Base-by-base conservation (phyloP, 371 early-diverging fungal species). In the Mortierella sp. region DNA sequence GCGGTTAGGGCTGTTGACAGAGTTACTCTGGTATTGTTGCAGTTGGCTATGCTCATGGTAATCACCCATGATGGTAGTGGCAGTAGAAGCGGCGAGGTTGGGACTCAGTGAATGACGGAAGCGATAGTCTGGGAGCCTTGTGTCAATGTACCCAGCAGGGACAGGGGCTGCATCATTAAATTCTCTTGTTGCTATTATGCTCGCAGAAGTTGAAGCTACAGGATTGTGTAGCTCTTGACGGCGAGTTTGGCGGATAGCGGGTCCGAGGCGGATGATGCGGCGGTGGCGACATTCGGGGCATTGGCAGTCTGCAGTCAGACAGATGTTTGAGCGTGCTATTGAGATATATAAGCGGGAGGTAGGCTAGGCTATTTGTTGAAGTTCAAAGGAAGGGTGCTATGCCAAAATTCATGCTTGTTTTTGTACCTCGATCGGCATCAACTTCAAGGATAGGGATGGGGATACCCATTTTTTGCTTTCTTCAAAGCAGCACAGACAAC, bases 121-220 rank as follows among this genome's bases (percentile, higher is more conserved):
- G 28, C 73, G 64, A 34, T 72, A 73, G 31, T 73, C 73, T 0
- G 78, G 71, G 4, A 69, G 50, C 16, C 54, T 34, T 5, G 71
- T 53, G 13, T 71, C 34, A 51, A 59, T 74, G 70, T 76, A 61
- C 50, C 73, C 73, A 21, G 71, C 28, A 50, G 46, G 59, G 11
- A 10, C 8, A 16, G 31, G 5, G 26, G 16, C 5, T 0, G 21
- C 11, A 40, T 0, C 5, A 40, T 46, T 8, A 13, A 46, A 46
- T 46, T 13, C 11, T 10, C 13, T 9, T 46, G 46, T 59, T 44
- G 24, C 31, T 26, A 6, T 44, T 21, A 59, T 14, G 59, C n/a
- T n/a, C 21, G 53, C 53, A 59, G 59, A 28, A 40, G 31, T 24
- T 11, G 50, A 37, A 0, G 69, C 19, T 14, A 28, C 31, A 3